Conservation (phyloP, 352 stramenopile genomes). For the Phytopythium oedochilum region DNA sequence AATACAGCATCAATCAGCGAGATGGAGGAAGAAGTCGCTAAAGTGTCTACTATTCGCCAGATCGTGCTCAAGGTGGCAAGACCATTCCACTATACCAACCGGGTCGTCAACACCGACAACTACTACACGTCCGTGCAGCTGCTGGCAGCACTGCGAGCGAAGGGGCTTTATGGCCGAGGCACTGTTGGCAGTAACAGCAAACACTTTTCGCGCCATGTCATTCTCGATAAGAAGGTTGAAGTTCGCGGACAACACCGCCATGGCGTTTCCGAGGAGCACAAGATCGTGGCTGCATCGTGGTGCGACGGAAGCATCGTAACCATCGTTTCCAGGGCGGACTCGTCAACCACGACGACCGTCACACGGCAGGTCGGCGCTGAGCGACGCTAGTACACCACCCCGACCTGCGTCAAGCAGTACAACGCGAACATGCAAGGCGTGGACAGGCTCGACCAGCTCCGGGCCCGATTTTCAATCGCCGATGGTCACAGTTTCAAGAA, state of each 20-base stretch:
- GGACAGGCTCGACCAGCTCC: slow-evolving; percentile 23
- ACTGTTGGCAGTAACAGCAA: slow-evolving; percentile 4
- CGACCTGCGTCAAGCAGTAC: slow-evolving; percentile 17
- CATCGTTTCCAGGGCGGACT: slow-evolving; percentile 19
- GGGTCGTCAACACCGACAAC: slow-evolving; percentile 27
- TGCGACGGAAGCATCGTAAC: slow-evolving; percentile 16
- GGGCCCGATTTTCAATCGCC: slow-evolving; percentile 14
- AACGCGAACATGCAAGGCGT: slow-evolving; percentile 30
- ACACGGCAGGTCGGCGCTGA: slow-evolving; percentile 10
- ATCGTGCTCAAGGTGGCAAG: slow-evolving; percentile 18
- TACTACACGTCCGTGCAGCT: slow-evolving; percentile 31
- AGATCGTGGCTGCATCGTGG: slow-evolving; percentile 21
- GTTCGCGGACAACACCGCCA: slow-evolving; percentile 6
- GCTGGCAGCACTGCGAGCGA: slow-evolving; percentile 11
- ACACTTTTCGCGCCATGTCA: too few relatives aligned
- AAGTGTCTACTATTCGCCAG: background rate
- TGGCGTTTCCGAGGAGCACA: slow-evolving; percentile 9
- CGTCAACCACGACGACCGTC: slow-evolving; percentile 5
- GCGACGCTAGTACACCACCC: slow-evolving; percentile 7
- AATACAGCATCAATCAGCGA: background rate
- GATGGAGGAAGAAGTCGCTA: too few relatives aligned
- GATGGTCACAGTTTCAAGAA: slow-evolving; percentile 24
- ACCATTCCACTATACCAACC: slow-evolving; percentile 11
- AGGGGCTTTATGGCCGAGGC: slow-evolving; percentile 16
- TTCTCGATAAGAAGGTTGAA: slow-evolving; percentile 8